Conservation (phyloP, 768 basidiomycete species). For the Phylloporus arenicola region DNA sequence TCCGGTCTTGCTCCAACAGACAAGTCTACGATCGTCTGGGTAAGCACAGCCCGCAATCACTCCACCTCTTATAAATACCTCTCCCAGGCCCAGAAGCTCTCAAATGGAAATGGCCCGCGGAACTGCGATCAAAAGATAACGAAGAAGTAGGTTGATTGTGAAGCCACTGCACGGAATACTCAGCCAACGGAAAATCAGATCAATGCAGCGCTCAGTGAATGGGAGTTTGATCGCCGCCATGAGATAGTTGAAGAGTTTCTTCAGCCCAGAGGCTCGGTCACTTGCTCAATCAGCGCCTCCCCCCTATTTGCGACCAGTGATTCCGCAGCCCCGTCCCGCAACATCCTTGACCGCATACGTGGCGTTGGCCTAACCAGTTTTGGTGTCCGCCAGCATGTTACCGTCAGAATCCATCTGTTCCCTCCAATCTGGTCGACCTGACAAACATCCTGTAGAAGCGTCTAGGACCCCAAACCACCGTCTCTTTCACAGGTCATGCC, state of each 20-base stretch:
- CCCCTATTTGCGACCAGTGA: slow-evolving; percentile 40
- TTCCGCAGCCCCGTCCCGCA: slow-evolving; percentile 21
- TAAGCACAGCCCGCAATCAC: slow-evolving; percentile 20
- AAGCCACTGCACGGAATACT: slow-evolving; percentile 15
- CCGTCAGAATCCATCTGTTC: slow-evolving; percentile 32
- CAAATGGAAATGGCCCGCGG: slow-evolving; percentile 40
- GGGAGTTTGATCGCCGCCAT: slow-evolving; percentile 35
- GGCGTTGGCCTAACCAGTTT: slow-evolving; percentile 34
- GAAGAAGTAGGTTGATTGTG: slow-evolving; percentile 41
- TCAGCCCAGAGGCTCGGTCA: slow-evolving; percentile 41
- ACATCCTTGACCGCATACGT: slow-evolving; percentile 31
- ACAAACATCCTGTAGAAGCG: slow-evolving; percentile 38
- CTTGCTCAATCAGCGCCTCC: slow-evolving; percentile 45
- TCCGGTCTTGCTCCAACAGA: slow-evolving; percentile 31
- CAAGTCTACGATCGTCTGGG: slow-evolving; percentile 76
- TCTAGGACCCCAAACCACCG: slow-evolving; percentile 41
- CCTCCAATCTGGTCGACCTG: slow-evolving; percentile 16
- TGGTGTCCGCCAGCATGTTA: slow-evolving; percentile 39
- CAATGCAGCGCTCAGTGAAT: slow-evolving; percentile 37
- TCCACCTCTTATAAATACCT: slow-evolving; percentile 8
- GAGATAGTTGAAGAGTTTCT: slow-evolving; percentile 36
- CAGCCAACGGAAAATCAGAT: slow-evolving; percentile 39
- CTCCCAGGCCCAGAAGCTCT: slow-evolving; percentile 35
- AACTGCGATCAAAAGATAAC: slow-evolving; percentile 38
- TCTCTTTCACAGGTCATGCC: slow-evolving; percentile 38